phyloP scores from a whole-genome alignment of 345 rosid species.

The Salix exigua region DNA sequence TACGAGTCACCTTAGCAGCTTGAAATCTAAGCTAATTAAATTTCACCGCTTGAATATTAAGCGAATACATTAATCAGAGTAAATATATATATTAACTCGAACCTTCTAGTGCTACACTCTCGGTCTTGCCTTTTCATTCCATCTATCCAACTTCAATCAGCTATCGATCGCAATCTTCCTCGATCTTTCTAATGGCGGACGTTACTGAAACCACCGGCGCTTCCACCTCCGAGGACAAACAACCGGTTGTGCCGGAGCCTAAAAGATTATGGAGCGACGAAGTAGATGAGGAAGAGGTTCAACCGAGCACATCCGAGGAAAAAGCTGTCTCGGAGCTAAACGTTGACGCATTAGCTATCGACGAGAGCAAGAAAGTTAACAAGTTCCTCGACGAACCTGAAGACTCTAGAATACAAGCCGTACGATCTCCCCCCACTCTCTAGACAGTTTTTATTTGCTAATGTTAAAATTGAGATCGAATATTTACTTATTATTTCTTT shows the following conservation, averaged over 20 bases:
- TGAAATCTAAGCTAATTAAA: no score
- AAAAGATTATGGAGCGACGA: conserved; percentile 48
- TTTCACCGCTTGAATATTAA: no score
- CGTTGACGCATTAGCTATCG: conserved; percentile 44
- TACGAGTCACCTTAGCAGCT: no score
- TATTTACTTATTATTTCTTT: neutral
- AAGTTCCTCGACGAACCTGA: conserved; percentile 77
- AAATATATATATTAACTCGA: no score
- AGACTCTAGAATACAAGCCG: conserved; percentile 79
- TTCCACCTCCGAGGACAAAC: conserved; percentile 16
- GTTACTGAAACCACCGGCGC: neutral
- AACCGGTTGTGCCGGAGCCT: conserved; percentile 5
- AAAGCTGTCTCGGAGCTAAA: conserved; percentile 33
- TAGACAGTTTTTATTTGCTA: no score
- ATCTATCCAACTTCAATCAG: no score
- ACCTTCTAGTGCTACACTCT: no score
- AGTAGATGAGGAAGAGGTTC: conserved; percentile 54
- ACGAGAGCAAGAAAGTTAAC: conserved; percentile 47
- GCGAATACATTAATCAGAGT: no score
- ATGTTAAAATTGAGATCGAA: no score
- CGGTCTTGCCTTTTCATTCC: no score
- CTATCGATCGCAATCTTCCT: no score
- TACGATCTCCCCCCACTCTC: conserved; percentile 16
- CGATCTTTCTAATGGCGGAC: conserved; percentile 22
- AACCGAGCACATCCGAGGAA: conserved; percentile 29